Evolutionary conservation across 805 yeast species (phyloP), one percentile per base, ranked within the genome.

Genomic region (Metschnikowia sp.): DNA sequence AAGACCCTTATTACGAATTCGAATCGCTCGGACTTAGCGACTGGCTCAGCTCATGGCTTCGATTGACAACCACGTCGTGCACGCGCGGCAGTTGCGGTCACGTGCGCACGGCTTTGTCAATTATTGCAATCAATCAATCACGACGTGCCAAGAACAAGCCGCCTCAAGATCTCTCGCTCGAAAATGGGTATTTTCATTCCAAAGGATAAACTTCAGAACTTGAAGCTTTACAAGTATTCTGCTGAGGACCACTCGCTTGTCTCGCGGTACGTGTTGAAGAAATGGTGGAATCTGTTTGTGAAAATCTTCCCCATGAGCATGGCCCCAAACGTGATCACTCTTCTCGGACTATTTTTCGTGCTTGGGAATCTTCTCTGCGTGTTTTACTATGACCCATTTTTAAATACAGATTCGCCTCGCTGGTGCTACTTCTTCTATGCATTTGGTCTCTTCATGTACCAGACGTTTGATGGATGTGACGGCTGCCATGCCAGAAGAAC

Each of bases 401-500:
- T 88, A 49, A 66, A 79, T 40, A 57, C 74, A 33, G 73, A 71
- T 3, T 73, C 78, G 10, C 97, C 98, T 7, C 64, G 77, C 32
- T 88, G 95, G 96, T 77, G 84, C 13, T 88, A 86, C 62, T 77
- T 79, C 55, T 70, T 83, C 39, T 87, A 88, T 63, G 97, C 95
- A 0, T 61, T 86, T 52, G 92, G 96, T 6, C 69, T 91, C 55
- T 90, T 91, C 62, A 71, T 90, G 77, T 91, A 91, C 65, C 98
- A 91, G 64, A 91, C 97, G 0, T 89, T 91, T 64, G 98, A 91
- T 65, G 96, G 96, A 0, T 87, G 96, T 66, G 98, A 91, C 66
- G 98, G 98, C 4, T 79, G 86, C 53, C 98, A 91, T 65, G 97
- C 97, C 22, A 82, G 98, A 62, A 81, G 92, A 60, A 91, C 97